Conservation (phyloP, 2,329 filamentous ascomycete genomes). For the Arthrocladium fulminans region DNA sequence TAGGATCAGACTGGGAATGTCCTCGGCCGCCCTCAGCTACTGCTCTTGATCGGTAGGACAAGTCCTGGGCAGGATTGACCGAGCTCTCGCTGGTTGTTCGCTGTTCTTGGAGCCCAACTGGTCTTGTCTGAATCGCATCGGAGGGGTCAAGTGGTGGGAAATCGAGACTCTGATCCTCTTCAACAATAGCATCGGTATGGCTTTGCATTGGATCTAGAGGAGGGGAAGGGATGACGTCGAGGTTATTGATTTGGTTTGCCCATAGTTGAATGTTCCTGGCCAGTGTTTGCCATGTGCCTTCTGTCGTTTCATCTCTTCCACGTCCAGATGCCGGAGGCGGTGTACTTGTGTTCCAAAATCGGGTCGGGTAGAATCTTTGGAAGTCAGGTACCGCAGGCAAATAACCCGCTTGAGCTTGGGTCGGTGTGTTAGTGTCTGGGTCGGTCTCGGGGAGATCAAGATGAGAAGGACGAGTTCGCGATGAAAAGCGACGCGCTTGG, state of each 20-base stretch:
- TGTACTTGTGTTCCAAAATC: conserved; percentile 19
- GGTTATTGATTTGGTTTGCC: conserved; percentile 21
- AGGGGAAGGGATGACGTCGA: conserved; percentile 23
- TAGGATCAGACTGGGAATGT: conserved; percentile 19
- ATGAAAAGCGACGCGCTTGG: conserved; percentile 34
- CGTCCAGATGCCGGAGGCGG: conserved; percentile 11
- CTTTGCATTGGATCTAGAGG: conserved; percentile 20
- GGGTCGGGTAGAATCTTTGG: conserved; percentile 21
- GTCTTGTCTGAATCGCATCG: conserved; percentile 4
- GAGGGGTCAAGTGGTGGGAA: conserved; percentile 18
- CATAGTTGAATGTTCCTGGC: conserved; percentile 22
- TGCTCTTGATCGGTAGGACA: conserved; percentile 17
- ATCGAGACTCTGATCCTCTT: conserved; percentile 8
- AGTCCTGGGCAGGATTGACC: conserved; percentile 20
- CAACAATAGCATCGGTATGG: conserved; percentile 5
- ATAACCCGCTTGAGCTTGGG: conserved; percentile 7
- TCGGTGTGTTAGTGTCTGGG: conserved; percentile 4
- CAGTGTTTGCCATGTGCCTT: conserved; percentile 21
- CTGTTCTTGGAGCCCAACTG: conserved; percentile 11
- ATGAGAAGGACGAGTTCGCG: conserved; percentile 18
- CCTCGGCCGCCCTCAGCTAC: conserved; percentile 15
- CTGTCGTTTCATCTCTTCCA: conserved; percentile 14
- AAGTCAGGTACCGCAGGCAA: conserved; percentile 22
- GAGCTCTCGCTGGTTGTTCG: conserved; percentile 22
- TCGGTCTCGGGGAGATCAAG: conserved; percentile 14